These are phyloP conservation scores for Bacterosira constricta DNA, from an alignment of 108 stramenopile species.

Conservation along the genomic window DNA sequence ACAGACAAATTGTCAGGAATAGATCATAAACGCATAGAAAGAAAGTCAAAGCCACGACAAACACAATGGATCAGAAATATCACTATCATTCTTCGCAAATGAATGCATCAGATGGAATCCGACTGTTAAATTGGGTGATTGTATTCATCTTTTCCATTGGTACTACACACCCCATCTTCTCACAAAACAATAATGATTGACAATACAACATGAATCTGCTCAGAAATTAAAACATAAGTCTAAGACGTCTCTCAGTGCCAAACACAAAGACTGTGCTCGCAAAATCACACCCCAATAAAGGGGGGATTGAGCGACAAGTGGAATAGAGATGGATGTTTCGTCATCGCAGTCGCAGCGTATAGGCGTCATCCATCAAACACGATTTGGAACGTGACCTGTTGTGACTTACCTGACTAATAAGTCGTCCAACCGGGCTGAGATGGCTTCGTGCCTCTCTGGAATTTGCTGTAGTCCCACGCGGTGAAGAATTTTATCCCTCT, in stretches of 20 bases:
- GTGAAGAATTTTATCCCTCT: no score
- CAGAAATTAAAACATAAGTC: constrained; percentile 61
- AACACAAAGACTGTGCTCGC: constrained; percentile 30
- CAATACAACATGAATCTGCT: no score
- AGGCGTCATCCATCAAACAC: no score
- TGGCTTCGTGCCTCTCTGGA: no score
- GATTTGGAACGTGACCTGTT: no score
- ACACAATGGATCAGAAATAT: constrained; percentile 43
- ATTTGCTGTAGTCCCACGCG: no score
- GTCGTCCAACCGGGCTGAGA: no score
- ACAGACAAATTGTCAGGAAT: neutral
- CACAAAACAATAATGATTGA: neutral
- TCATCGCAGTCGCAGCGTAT: constrained; percentile 54
- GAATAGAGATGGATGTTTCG: constrained; percentile 47
- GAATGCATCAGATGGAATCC: constrained; percentile 46
- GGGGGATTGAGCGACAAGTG: constrained; percentile 8
- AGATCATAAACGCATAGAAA: constrained; percentile 18
- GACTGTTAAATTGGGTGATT: constrained; percentile 52
- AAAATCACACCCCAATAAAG: neutral
- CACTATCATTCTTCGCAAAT: constrained; percentile 38
- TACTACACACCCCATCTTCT: neutral
- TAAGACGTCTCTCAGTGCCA: constrained; percentile 47
- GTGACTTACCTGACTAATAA: no score
- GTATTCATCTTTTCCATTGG: constrained; percentile 27
- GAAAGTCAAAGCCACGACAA: neutral